Base-by-base conservation (phyloP, 1,139 yeast genomes). In the Lipomyces yarrowii region DNA sequence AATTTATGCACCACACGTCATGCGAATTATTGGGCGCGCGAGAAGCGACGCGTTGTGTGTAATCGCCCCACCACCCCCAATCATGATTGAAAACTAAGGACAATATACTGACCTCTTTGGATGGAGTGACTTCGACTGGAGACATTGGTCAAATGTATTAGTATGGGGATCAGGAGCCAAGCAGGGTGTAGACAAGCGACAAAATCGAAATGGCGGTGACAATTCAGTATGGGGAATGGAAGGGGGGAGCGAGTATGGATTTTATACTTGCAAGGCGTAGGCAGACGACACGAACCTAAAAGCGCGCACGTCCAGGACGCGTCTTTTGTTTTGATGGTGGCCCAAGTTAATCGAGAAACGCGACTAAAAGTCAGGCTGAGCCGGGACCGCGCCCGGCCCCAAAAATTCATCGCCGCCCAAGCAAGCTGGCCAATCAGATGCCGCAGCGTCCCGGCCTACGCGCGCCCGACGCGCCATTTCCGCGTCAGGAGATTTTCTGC, bases 71-170 rank as follows among this genome's bases (percentile, higher is more conserved):
- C n/a, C 48, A 18, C n/a, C n/a, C 48, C 48, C 18, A n/a, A 42
- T 42, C 23, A 15, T 8, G 3, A 37, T 37, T 15, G 15, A 37
- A n/a, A 35, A 8, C 7, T 32, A 18, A 32, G 42, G 6, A 26
- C 30, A 26, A 26, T 26, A 26, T 26, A 56, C 58, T n/a, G 26
- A 56, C 58, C 58, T 56, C 46, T 39, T 56, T 56, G 51, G 80
- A 77, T 57, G 81, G 81, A 57, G 81, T 78, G 65, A 75, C 75
- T 51, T 76, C 75, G 53, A 30, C 57, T 30, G 76, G 72, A 61
- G 71, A 53, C 68, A 60, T 60, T 26, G 42, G 59, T 33, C 55
- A 53, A 26, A 18, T 8, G 7, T n/a, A 59, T 32, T 23, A 35
- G 23, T 15, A 59, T 13, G 15, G 13, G 13, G 48, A 42, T 42